Conservation (phyloP, 2,329 filamentous ascomycete species). For the Domatiomyces globalis region DNA sequence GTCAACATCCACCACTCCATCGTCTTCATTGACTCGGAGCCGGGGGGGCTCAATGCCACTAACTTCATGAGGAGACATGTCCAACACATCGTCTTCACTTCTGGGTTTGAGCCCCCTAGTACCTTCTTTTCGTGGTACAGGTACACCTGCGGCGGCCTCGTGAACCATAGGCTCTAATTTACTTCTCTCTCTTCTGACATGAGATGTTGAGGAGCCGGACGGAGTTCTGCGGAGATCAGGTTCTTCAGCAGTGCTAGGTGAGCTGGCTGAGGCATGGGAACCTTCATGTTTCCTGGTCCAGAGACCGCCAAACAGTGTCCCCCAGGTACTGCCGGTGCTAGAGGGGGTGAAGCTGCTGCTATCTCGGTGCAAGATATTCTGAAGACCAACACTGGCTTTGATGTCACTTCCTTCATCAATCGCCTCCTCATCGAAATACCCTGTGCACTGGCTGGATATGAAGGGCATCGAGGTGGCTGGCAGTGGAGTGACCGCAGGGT, state of each 20-base stretch:
- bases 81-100: neutral
- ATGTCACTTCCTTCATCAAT: conserved; percentile 25
- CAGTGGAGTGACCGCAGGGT: conserved; percentile 38
- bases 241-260: neutral
- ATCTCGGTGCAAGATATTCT: conserved; percentile 40
- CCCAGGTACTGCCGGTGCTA: conserved; percentile 41
- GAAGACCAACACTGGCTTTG: conserved; percentile 41
- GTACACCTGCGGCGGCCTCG: conserved; percentile 13
- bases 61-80: neutral
- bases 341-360: conserved; percentile 35
- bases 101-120: neutral
- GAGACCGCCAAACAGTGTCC: conserved; percentile 39
- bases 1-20: conserved; percentile 48
- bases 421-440: conserved; percentile 15
- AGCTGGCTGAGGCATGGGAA: conserved; percentile 27
- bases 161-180: conserved; percentile 31
- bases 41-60: conserved; percentile 9
- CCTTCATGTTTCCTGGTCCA: conserved; percentile 37
- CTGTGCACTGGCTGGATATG: conserved; percentile 26
- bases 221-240: conserved; percentile 1
- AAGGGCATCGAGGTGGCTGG: conserved; percentile 39
- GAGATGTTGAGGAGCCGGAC: conserved; percentile 13
- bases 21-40: conserved; percentile 28
- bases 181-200: neutral
- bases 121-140: conserved; percentile 4